Conservation (phyloP, 352 stramenopile genomes). For the Phytophthora aleatoria region DNA sequence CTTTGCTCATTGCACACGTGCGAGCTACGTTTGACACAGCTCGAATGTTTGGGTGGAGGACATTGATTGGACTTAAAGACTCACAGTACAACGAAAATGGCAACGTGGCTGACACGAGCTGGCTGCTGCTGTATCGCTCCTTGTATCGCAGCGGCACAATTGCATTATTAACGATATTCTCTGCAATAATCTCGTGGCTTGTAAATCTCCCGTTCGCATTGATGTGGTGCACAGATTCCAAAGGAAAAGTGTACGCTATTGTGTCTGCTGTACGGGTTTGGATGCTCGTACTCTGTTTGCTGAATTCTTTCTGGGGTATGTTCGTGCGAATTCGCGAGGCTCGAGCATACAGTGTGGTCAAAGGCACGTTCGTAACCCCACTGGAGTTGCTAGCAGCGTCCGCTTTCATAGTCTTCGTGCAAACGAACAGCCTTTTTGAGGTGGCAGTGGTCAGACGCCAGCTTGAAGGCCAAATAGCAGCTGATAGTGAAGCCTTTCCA, state of each 20-base stretch:
- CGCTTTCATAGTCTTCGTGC: conserved; percentile 25
- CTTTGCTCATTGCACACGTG: conserved; percentile 35
- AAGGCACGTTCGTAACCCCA: conserved; percentile 44
- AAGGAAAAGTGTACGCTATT: conserved; percentile 36
- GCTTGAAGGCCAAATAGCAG: conserved; percentile 41
- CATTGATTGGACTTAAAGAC: conserved; percentile 25
- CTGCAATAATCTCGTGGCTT: conserved; percentile 54
- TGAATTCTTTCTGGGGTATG: conserved; percentile 46
- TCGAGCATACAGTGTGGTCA: conserved; percentile 47
- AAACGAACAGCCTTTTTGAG: conserved; percentile 34
- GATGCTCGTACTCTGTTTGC: conserved; percentile 49
- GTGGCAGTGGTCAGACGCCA: conserved; percentile 39
- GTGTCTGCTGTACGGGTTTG: conserved; percentile 49
- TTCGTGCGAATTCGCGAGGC: conserved; percentile 38
- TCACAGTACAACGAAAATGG: conserved; percentile 2
- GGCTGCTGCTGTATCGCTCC: conserved; percentile 55
- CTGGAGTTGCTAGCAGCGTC: conserved; percentile 45
- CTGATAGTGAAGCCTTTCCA: conserved; percentile 41
- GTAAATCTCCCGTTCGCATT: conserved; percentile 50
- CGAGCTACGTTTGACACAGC: conserved; percentile 42
- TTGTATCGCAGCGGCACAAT: conserved; percentile 53
- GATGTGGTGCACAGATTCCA: conserved; percentile 41
- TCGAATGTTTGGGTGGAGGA: conserved; percentile 37
- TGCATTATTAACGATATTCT: conserved; percentile 47
- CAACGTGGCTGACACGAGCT: conserved; percentile 34